These are phyloP conservation scores for Oryza punctata DNA, from an alignment of 176 grass and related monocot species.

Conservation along the genomic window DNA sequence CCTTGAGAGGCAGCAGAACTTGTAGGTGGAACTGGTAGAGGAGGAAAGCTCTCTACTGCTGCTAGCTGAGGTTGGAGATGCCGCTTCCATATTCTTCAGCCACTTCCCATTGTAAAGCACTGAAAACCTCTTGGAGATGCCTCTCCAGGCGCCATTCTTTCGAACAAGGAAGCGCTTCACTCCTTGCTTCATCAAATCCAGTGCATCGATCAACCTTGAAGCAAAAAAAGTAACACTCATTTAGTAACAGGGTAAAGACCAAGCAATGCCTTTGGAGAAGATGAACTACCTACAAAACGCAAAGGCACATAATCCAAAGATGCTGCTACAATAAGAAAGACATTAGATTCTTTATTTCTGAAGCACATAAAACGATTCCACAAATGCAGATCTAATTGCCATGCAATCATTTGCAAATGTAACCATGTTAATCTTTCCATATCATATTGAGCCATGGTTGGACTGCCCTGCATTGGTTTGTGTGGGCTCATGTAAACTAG, in stretches of 20 bases:
- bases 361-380: background rate
- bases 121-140: conserved; percentile 88
- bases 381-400: background rate
- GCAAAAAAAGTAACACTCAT: conserved; percentile 3
- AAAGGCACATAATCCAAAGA: background rate
- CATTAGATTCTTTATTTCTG: background rate
- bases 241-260: conserved; percentile 2
- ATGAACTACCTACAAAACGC: conserved; percentile 5
- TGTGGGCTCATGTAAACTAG: conserved; percentile 20
- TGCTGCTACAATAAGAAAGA: background rate
- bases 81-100: conserved; percentile 63
- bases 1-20: conserved; percentile 82
- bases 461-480: conserved; percentile 16
- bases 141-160: conserved; percentile 76
- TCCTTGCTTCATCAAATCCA: conserved; percentile 95
- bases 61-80: conserved; percentile 49
- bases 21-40: conserved; percentile 39
- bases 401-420: conserved; percentile 1
- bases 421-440: conserved; percentile 5
- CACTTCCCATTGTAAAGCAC: conserved; percentile 84
- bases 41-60: conserved; percentile 38
- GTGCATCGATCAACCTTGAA: conserved; percentile 85
- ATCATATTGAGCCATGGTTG: conserved; percentile 6
- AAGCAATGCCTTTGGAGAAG: background rate
- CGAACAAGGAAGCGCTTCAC: conserved; percentile 86